Evolutionary conservation across 805 yeast species (phyloP), one percentile per base, ranked within the genome.

Genomic region (Pichia phayaonensis): DNA sequence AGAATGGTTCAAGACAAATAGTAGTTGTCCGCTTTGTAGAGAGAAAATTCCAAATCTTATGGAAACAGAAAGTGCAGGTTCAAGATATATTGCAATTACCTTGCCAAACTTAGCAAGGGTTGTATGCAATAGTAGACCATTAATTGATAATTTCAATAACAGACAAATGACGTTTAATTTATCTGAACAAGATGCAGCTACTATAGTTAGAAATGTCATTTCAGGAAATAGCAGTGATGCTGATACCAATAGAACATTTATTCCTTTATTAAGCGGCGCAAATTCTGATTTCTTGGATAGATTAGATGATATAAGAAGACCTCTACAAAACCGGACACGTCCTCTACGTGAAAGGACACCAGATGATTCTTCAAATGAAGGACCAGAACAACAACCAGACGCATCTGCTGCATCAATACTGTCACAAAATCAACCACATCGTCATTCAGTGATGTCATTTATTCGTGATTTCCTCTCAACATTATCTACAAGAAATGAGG

Each of bases 1-100:
- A 51, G 87, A 84, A 58, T 92, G 99, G 99, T 76, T 92, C 46
- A 77, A 75, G 53, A 69, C 77, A 23, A 82, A 85, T 59, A 76
- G 79, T 29, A 79, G 88, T 2, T 90, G 98, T 64, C 99, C 99
- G 0, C 67, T 92, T 44, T 92, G 99, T 64, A 80, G 98, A 51
- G 72, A 72, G 18, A 70, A 74, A 21, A 70, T 84, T 53, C 73
- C 74, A 49, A 59, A 65, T 18, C 41, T 49, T 6, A 47, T 45
- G 40, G 70, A 64, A 48, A 56, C 49, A 21, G 53, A 44, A 18
- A 36, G 16, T 21, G 26, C 40, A 8, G 26, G 20, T 40, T 45
- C 50, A 8, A 51, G 54, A 20, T 54, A 55, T 45, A 67, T 69
- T 13, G 65, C 71, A 11, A 65, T 69, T 48, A 62, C 63, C 26